These are phyloP conservation scores for Chlorella variabilis DNA, from an alignment of 163 green algal genomes.

Conservation along the genomic window DNA sequence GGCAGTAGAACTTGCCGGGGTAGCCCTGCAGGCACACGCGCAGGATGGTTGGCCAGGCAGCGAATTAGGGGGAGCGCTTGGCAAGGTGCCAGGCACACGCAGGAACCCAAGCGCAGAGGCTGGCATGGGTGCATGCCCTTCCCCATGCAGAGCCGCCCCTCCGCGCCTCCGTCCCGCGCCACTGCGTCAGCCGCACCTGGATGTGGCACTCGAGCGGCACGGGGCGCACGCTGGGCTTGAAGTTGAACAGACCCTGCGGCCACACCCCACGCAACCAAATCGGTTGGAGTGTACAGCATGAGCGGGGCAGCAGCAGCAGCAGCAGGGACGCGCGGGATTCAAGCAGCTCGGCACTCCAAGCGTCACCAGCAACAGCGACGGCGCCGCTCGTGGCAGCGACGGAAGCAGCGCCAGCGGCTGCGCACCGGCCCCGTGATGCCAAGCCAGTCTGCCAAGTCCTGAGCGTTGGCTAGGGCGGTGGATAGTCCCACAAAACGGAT, in stretches of 20 bases:
- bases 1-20: constrained; percentile 96
- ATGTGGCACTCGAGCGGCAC: constrained; percentile 96
- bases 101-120: too few species aligned
- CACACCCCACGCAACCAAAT: too few species aligned
- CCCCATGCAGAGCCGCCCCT: too few species aligned
- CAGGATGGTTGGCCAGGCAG: not conserved
- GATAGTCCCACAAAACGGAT: constrained; percentile 96
- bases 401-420: not conserved
- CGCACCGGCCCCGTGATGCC: constrained; percentile 65
- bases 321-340: too few species aligned
- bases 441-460: constrained; percentile 87
- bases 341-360: too few species aligned
- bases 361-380: too few species aligned
- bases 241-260: constrained; percentile 93
- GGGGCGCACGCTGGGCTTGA: constrained; percentile 93
- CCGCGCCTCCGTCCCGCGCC: too few species aligned
- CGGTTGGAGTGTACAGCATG: too few species aligned
- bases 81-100: too few species aligned
- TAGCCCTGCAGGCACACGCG: constrained; percentile 61
- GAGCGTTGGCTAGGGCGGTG: constrained; percentile 95
- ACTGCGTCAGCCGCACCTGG: constrained; percentile 55
- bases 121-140: too few species aligned
- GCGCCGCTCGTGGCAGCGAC: too few species aligned
- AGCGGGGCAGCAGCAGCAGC: too few species aligned
- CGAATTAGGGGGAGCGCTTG: not conserved